Conservation (phyloP, 2,329 filamentous ascomycete genomes). For the Fusarium citri region DNA sequence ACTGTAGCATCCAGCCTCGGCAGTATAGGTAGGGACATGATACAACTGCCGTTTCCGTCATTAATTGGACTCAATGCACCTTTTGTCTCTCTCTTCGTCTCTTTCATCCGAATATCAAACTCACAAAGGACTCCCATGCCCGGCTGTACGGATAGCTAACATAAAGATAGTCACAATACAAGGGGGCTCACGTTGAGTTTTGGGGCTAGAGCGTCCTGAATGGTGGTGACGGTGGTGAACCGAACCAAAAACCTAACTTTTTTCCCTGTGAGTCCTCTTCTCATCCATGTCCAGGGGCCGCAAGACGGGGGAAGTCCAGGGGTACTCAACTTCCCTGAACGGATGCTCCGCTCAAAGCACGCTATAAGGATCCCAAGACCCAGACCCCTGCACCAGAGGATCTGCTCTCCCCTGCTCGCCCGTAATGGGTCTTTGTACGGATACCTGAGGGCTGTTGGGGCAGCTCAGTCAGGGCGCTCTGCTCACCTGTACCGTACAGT, state of each 20-base stretch:
- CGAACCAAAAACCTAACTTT: conserved; percentile 8
- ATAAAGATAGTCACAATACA: conserved; percentile 3
- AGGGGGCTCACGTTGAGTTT: conserved; percentile 10
- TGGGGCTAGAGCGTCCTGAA: conserved; percentile 32
- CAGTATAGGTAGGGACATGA: not conserved
- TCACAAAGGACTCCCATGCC: not conserved
- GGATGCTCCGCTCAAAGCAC: not conserved
- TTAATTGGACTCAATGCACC: not conserved
- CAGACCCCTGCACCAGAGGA: conserved; percentile 36
- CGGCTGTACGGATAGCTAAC: not conserved
- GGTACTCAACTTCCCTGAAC: not conserved
- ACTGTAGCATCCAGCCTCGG: not conserved
- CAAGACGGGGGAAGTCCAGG: conserved; percentile 27
- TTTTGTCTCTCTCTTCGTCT: not conserved
- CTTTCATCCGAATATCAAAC: not conserved
- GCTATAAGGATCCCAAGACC: not conserved
- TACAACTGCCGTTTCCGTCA: conserved; percentile 21
- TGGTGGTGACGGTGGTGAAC: conserved; percentile 40
- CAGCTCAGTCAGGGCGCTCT: conserved; percentile 3
- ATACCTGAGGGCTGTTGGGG: conserved; percentile 22
- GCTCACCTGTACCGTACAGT: conserved; percentile 1
- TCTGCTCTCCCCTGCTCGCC: conserved; percentile 23
- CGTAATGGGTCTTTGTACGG: not conserved
- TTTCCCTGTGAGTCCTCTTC: not conserved
- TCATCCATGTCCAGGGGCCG: conserved; percentile 34